Percentiles rank a stretch among this genome's conserved stretches.
Conservation (phyloP, 1,139 yeast species). For the Blastobotrys apis region DNA sequence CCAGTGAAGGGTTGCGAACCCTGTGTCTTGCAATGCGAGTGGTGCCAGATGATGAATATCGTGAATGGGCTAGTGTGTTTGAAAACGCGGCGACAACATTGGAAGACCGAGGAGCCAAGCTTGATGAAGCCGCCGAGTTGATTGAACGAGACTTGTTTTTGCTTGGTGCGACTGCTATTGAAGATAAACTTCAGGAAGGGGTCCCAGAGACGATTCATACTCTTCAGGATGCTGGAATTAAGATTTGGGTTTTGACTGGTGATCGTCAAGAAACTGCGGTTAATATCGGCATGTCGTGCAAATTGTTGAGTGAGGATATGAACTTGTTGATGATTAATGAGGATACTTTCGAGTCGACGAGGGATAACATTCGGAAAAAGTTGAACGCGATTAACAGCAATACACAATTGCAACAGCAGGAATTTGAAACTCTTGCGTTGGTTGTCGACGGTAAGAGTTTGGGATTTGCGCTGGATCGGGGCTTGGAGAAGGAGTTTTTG, state of each 20-base stretch:
- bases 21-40: conserved; percentile 87
- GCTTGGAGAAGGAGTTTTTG: conserved; percentile 71
- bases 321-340: conserved; percentile 85
- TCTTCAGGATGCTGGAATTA: conserved; percentile 92
- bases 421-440: conserved; percentile 77
- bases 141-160: conserved; percentile 77
- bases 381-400: conserved; percentile 70
- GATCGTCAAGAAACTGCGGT: conserved; percentile 99
- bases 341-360: conserved; percentile 69
- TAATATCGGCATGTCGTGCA: conserved; percentile 97
- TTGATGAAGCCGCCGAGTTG: conserved; percentile 80
- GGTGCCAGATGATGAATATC: conserved; percentile 73
- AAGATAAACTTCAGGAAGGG: conserved; percentile 95
- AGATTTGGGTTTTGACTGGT: conserved; percentile 96
- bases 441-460: conserved; percentile 93
- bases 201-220: conserved; percentile 97
- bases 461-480: conserved; percentile 76
- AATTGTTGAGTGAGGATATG: conserved; percentile 92
- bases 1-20: conserved; percentile 93
- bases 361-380: conserved; percentile 67
- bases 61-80: conserved; percentile 54
- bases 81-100: conserved; percentile 80
- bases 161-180: conserved; percentile 97
- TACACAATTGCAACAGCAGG: conserved; percentile 33
- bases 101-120: conserved; percentile 64